phyloP scores from a whole-genome alignment of 1,284 basidiomycete genomes.

The Apiotrichum domesticum region DNA sequence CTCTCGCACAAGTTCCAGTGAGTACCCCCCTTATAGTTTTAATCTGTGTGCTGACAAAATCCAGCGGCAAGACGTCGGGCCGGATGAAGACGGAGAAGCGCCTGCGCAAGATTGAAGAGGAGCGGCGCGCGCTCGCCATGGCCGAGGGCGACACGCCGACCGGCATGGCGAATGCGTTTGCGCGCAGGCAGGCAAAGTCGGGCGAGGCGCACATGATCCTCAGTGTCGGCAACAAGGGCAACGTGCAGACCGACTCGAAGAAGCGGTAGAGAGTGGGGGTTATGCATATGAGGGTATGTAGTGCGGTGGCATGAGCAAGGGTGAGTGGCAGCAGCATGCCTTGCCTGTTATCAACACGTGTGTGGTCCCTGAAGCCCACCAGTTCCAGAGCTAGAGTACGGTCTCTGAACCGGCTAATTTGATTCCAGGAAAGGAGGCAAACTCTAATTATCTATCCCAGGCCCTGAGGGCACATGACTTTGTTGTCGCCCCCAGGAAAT shows the following conservation, averaged over 20 bases:
- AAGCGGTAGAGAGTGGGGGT: not conserved
- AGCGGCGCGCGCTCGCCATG: constrained; percentile 86
- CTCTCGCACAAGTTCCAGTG: constrained; percentile 85
- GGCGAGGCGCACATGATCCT: constrained; percentile 91
- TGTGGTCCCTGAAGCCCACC: too few relatives aligned
- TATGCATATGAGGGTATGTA: too few relatives aligned
- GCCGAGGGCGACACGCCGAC: constrained; percentile 84
- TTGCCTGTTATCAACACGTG: too few relatives aligned
- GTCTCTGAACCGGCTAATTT: too few relatives aligned
- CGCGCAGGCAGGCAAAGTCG: constrained; percentile 79
- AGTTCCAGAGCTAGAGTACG: too few relatives aligned
- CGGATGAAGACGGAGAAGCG: constrained; percentile 92
- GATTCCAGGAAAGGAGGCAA: too few relatives aligned
- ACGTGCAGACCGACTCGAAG: constrained; percentile 39
- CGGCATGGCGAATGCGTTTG: constrained; percentile 86
- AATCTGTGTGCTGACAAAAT: not conserved
- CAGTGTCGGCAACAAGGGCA: constrained; percentile 89
- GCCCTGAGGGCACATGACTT: too few relatives aligned
- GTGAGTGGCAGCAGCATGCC: too few relatives aligned
- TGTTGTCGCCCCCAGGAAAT: too few relatives aligned
- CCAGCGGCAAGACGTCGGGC: constrained; percentile 74
- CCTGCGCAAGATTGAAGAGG: constrained; percentile 86
- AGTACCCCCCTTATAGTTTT: not conserved
- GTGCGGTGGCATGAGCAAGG: too few relatives aligned
- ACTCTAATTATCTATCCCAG: too few relatives aligned